A percentile compares a stretch with the other conserved stretches of the same genome.
Evolutionary conservation across 257 asterid species (phyloP).

Genomic region (Solanum lignicaule): DNA sequence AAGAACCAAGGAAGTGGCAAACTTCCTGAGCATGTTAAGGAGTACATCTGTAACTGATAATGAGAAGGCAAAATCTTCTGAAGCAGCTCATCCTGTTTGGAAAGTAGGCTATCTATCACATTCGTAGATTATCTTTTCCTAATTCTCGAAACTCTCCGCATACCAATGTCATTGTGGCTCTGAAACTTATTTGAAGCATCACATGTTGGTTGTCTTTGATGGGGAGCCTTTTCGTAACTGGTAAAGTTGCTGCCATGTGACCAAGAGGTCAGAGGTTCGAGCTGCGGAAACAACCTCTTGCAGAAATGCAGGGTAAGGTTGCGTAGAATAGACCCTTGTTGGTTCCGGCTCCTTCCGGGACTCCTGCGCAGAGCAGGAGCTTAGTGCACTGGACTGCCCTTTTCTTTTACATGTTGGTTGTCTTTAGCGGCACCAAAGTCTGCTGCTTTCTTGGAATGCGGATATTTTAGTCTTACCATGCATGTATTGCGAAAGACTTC

Average conservation of each 20-base stretch:
- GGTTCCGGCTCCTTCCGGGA: background rate
- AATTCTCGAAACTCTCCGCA: background rate
- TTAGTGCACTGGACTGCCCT: background rate
- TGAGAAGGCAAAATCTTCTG: constrained; percentile 29
- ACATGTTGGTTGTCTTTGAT: background rate
- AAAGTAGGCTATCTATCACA: constrained; percentile 37
- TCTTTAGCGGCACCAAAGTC: background rate
- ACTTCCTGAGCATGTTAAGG: constrained; percentile 65
- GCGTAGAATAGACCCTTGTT: background rate
- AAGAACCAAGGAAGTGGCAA: constrained; percentile 59
- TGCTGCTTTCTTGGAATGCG: background rate
- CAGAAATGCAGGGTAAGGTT: background rate
- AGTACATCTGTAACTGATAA: constrained; percentile 44
- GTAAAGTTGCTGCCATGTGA: background rate
- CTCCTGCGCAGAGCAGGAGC: background rate
- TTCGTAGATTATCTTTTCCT: background rate
- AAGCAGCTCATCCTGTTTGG: constrained; percentile 44
- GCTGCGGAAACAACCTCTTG: background rate
- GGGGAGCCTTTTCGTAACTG: background rate
- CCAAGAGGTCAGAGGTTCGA: background rate
- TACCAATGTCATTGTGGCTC: background rate
- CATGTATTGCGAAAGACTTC: background rate
- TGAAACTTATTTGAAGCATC: background rate
- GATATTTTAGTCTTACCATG: background rate
- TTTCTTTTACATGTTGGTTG: background rate